Evolutionary conservation across 1,284 basidiomycete species (phyloP).

Genomic region (Puccinia sorghi): DNA sequence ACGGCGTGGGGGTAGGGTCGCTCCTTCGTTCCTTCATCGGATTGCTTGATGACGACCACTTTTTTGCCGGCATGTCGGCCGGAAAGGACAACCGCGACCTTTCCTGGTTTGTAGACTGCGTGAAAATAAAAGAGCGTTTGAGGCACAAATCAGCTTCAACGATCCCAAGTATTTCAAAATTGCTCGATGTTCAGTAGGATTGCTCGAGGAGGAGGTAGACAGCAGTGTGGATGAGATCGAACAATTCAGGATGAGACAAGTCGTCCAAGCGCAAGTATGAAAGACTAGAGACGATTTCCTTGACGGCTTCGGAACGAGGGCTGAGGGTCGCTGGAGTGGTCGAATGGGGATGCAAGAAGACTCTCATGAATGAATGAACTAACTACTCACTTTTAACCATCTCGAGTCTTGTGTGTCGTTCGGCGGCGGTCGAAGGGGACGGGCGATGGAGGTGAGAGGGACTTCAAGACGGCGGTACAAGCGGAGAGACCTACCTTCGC

Average conservation of each 20-base stretch:
- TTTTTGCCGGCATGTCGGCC: constrained; percentile 94
- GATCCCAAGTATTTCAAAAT: not conserved
- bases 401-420: constrained; percentile 15
- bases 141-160: not conserved
- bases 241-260: not conserved
- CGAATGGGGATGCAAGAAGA: not conserved
- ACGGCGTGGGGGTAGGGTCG: constrained; percentile 92
- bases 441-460: not conserved
- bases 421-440: not conserved
- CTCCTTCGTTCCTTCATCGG: constrained; percentile 84
- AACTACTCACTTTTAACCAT: constrained; percentile 31
- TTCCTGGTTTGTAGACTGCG: constrained; percentile 49
- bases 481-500: not conserved
- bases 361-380: not conserved
- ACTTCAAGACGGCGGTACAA: not conserved
- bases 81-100: constrained; percentile 92
- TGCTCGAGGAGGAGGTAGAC: not conserved
- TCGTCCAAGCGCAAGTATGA: not conserved
- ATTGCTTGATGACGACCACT: constrained; percentile 84
- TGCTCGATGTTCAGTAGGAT: not conserved
- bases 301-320: not conserved
- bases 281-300: not conserved
- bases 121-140: not conserved
- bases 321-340: not conserved
- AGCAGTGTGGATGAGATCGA: not conserved